Conservation (phyloP, 345 rosid genomes). For the Psidium guajava region DNA sequence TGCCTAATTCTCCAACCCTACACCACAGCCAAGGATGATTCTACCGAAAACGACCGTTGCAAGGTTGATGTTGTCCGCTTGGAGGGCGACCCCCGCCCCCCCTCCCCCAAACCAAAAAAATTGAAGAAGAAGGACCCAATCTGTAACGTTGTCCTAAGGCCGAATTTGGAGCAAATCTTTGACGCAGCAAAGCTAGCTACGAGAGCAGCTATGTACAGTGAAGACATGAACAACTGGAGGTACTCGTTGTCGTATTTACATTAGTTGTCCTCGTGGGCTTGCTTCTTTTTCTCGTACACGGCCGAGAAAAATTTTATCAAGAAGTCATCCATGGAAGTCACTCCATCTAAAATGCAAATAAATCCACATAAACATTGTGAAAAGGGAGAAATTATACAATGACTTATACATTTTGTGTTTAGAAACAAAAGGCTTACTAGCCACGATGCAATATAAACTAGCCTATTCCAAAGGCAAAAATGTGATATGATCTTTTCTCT, state of each 20-base stretch:
- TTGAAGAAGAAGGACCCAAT: constrained; percentile 7
- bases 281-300: constrained; percentile 3
- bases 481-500: too few species aligned
- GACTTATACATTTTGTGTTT: too few species aligned
- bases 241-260: constrained; percentile 7
- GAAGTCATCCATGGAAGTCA: constrained; percentile 17
- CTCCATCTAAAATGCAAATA: constrained; percentile 1
- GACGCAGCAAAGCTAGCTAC: constrained; percentile 5
- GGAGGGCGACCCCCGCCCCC: not conserved
- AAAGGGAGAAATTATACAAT: too few species aligned
- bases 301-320: constrained; percentile 4
- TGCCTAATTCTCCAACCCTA: too few species aligned
- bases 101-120: too few species aligned
- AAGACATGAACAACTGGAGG: not conserved
- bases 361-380: not conserved
- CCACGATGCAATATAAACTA: too few species aligned
- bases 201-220: constrained; percentile 10
- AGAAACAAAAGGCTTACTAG: too few species aligned
- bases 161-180: constrained; percentile 2
- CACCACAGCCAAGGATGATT: constrained; percentile 13
- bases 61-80: not conserved
- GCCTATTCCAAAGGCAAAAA: too few species aligned
- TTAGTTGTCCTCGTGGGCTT: constrained; percentile 10
- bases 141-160: constrained; percentile 7
- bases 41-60: too few species aligned